phyloP scores from a whole-genome alignment of 345 rosid genomes.

The Eucalyptus decipiens region DNA sequence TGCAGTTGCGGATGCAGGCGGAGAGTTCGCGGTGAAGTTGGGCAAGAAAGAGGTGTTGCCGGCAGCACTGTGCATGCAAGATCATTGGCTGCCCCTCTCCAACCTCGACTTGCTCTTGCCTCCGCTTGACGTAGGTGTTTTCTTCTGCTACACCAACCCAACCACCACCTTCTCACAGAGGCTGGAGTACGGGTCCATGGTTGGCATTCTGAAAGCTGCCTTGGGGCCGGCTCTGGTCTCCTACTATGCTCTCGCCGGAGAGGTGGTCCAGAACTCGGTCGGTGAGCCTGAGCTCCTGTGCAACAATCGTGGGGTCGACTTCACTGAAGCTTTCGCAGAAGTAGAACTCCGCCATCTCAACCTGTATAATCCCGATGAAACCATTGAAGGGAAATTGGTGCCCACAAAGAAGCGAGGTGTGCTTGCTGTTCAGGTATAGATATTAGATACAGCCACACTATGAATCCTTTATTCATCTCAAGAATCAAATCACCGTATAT shows the following conservation, averaged over 20 bases:
- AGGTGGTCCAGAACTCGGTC: slow-evolving; percentile 34
- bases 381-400: slow-evolving; percentile 53
- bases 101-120: slow-evolving; percentile 86
- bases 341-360: slow-evolving; percentile 39
- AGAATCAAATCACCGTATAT: neutral
- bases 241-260: slow-evolving; percentile 63
- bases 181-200: slow-evolving; percentile 8
- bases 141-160: slow-evolving; percentile 49
- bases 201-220: slow-evolving; percentile 33
- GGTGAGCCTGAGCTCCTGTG: slow-evolving; percentile 83
- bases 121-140: slow-evolving; percentile 44
- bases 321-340: slow-evolving; percentile 46
- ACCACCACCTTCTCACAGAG: neutral
- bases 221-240: slow-evolving; percentile 51
- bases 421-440: slow-evolving; percentile 50
- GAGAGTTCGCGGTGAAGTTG: slow-evolving; percentile 2
- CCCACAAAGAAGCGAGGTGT: slow-evolving; percentile 46
- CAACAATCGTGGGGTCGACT: slow-evolving; percentile 77
- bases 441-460: neutral
- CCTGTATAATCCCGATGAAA: slow-evolving; percentile 57
- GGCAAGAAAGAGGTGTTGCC: slow-evolving; percentile 49
- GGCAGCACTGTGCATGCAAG: slow-evolving; percentile 49
- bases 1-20: neutral
- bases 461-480: neutral
- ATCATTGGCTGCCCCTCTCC: slow-evolving; percentile 75